Evolutionary conservation across 176 grass and related monocot genomes (phyloP), one percentile per base, ranked within the genome.

Genomic region (Tillandsia leiboldiana): DNA sequence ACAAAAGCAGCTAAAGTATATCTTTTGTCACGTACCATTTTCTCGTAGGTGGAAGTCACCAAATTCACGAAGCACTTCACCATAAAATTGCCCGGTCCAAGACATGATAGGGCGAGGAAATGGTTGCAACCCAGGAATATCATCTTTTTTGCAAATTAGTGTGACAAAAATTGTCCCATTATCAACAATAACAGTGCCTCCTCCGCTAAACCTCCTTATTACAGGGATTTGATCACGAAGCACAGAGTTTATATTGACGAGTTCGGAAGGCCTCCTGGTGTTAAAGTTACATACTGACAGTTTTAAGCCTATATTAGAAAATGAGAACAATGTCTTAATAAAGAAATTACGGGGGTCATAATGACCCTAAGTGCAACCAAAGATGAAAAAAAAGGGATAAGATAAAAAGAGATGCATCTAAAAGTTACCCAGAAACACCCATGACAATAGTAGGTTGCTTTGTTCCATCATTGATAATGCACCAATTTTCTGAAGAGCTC

Each of bases 151-250:
- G 78, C 93, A 97, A 75, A 97, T 90, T 14, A 92, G 88, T 14
- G 93, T 90, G 12, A 90, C 79, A 50, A 97, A 97, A 11, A 92
- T 59, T 0, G 93, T 97, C 26, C 85, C 89, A 65, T 85, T 72
- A 59, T 97, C 88, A 67, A 92, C 84, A 77, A 92, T 90, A 56
- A 92, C 89, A 0, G 93, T 92, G 20, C 86, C 86, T n/a, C 93
- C 93, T 26, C 93, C 93, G 50, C 79, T 83, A 72, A 92, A 97
- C 73, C 93, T 87, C 75, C 73, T 92, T 15, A 97, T 61, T 3
- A 97, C 79, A 11, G 86, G 86, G 59, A 92, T 75, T 49, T 20
- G 20, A 70, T 90, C 83, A 47, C 12, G 53, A 42, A 92, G 82
- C 9, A 92, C 92, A 1, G 81, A 76, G 53, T 66, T 66, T 66